These are phyloP conservation scores for Kokia cookei DNA, from an alignment of 441 rosid species.

Conservation along the genomic window DNA sequence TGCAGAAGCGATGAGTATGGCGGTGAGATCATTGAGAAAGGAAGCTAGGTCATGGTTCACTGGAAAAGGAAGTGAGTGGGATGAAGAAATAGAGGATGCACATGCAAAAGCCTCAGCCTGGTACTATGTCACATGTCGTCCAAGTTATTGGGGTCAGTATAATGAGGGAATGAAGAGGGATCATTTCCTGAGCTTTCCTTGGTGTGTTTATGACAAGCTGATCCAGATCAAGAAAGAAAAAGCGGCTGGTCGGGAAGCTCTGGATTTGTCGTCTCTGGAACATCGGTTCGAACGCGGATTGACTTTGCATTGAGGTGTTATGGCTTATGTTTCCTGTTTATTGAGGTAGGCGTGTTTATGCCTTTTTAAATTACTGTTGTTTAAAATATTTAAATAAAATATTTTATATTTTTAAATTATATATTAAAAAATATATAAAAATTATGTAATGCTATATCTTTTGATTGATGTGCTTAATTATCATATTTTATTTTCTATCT, in stretches of 20 bases:
- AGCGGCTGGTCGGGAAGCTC: slow-evolving; percentile 1
- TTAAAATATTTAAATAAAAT: no score
- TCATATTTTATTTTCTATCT: no score
- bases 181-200: slow-evolving; percentile 85
- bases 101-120: slow-evolving; percentile 89
- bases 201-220: slow-evolving; percentile 79
- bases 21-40: slow-evolving; percentile 60
- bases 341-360: no score
- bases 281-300: neutral
- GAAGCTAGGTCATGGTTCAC: slow-evolving; percentile 76
- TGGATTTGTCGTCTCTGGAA: neutral
- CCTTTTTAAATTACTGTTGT: no score
- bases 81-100: slow-evolving; percentile 22
- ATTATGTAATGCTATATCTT: no score
- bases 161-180: slow-evolving; percentile 60
- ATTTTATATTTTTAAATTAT: no score
- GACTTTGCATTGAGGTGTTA: neutral
- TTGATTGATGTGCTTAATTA: no score
- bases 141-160: slow-evolving; percentile 51
- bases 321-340: neutral
- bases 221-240: slow-evolving; percentile 45
- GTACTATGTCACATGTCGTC: slow-evolving; percentile 84
- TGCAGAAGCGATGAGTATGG: slow-evolving; percentile 49
- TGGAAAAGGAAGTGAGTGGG: slow-evolving; percentile 24
- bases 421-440: no score